phyloP scores from a whole-genome alignment of 768 basidiomycete genomes.

The Megacollybia marginata region DNA sequence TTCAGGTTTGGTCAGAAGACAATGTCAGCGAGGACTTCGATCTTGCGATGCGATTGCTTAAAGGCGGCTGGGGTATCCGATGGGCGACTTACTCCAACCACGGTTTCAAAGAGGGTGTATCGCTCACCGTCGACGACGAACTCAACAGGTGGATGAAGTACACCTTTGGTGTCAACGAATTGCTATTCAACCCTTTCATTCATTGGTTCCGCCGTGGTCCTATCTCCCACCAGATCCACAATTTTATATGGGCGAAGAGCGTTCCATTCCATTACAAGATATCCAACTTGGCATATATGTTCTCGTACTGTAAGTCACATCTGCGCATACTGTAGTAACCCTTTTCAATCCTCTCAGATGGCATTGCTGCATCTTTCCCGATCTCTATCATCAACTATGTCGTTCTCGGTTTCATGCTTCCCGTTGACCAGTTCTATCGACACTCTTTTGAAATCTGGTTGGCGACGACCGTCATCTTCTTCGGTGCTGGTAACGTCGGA shows the following conservation, averaged over 20 bases:
- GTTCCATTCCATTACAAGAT: conserved; percentile 82
- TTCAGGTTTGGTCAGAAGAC: conserved; percentile 71
- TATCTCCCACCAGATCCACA: conserved; percentile 66
- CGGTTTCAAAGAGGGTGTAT: conserved; percentile 88
- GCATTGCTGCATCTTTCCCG: conserved; percentile 62
- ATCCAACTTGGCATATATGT: conserved; percentile 62
- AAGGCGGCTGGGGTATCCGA: conserved; percentile 62
- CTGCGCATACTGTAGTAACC: not conserved
- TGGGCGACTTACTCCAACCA: conserved; percentile 85
- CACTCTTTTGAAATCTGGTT: conserved; percentile 79
- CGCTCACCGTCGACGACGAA: conserved; percentile 82
- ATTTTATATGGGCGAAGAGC: conserved; percentile 59
- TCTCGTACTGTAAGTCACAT: conserved; percentile 2
- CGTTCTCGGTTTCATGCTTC: conserved; percentile 65
- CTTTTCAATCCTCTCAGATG: conserved; percentile 47
- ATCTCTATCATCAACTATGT: conserved; percentile 69
- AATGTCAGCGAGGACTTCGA: conserved; percentile 84
- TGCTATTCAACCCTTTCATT: conserved; percentile 77
- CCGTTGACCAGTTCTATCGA: conserved; percentile 70
- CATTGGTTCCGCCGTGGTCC: conserved; percentile 76
- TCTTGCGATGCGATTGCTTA: conserved; percentile 60
- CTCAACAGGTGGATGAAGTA: conserved; percentile 87
- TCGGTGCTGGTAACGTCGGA: conserved; percentile 64
- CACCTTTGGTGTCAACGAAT: conserved; percentile 56
- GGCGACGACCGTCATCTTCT: conserved; percentile 71